A percentile compares a stretch with the other conserved stretches of the same genome.
These are phyloP conservation scores for Arachis stenosperma DNA, from an alignment of 306 rosid genomes.

Conservation along the genomic window DNA sequence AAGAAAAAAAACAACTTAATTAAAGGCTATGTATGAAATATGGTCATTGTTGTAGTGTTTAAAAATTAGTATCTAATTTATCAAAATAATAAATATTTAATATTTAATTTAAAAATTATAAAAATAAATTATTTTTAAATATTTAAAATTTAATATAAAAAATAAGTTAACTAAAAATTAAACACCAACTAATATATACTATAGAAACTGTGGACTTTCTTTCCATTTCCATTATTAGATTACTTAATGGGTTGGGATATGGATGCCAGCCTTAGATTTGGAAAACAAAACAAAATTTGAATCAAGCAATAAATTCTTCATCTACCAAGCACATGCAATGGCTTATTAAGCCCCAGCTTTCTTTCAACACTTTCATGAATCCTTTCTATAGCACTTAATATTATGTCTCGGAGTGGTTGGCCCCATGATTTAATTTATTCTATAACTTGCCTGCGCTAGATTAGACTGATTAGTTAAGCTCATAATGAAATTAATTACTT, in stretches of 20 bases:
- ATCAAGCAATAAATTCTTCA: constrained; percentile 54
- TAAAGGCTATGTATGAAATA: too few relatives aligned
- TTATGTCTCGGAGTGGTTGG: constrained; percentile 9
- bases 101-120: too few relatives aligned
- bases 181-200: too few relatives aligned
- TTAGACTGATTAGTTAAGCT: neutral
- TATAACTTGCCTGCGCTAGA: neutral
- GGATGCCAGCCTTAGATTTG: constrained; percentile 37
- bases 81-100: too few relatives aligned
- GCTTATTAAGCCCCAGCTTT: constrained; percentile 27
- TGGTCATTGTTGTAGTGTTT: too few relatives aligned
- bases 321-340: constrained; percentile 63
- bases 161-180: too few relatives aligned
- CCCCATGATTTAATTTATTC: constrained; percentile 19
- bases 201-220: neutral
- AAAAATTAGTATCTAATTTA: too few relatives aligned
- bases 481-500: neutral
- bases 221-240: constrained; percentile 14
- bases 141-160: too few relatives aligned
- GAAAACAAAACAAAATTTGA: constrained; percentile 26
- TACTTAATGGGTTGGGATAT: constrained; percentile 19
- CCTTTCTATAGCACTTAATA: constrained; percentile 15
- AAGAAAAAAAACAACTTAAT: too few relatives aligned
- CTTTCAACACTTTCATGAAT: constrained; percentile 22
- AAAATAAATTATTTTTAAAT: too few relatives aligned